phyloP scores from a whole-genome alignment of 306 rosid genomes.

The Cucurbita moschata region DNA sequence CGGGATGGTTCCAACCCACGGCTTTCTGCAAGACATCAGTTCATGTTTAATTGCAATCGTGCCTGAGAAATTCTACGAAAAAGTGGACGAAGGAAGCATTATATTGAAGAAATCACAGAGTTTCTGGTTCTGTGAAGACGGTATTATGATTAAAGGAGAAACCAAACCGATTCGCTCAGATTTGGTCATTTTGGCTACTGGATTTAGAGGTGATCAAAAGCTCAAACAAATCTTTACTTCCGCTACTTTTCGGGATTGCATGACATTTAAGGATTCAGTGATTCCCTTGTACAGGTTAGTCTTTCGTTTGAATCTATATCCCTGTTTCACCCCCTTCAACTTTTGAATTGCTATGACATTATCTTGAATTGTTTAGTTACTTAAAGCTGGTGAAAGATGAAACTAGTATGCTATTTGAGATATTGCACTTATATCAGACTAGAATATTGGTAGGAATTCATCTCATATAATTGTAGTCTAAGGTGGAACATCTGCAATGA shows the following conservation, averaged over 20 bases:
- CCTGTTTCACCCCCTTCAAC: background rate
- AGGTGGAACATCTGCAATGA: background rate
- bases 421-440: background rate
- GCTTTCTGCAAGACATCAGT: slow-evolving; percentile 32
- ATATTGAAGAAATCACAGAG: slow-evolving; percentile 27
- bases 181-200: slow-evolving; percentile 49
- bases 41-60: slow-evolving; percentile 23
- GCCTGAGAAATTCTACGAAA: slow-evolving; percentile 41
- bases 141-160: slow-evolving; percentile 35
- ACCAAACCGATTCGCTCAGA: slow-evolving; percentile 21
- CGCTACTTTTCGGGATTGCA: slow-evolving; percentile 30
- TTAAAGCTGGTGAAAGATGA: background rate
- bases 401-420: background rate
- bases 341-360: background rate
- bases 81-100: slow-evolving; percentile 51
- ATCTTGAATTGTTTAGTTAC: background rate
- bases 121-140: slow-evolving; percentile 36
- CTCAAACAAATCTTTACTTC: slow-evolving; percentile 42
- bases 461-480: background rate
- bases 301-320: background rate
- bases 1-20: slow-evolving; percentile 55
- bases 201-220: slow-evolving; percentile 47
- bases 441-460: background rate
- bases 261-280: slow-evolving; percentile 13
- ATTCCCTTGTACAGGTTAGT: slow-evolving; percentile 49